Evolutionary conservation across 176 grass and related monocot species (phyloP).

Genomic region (Otatea glauca): DNA sequence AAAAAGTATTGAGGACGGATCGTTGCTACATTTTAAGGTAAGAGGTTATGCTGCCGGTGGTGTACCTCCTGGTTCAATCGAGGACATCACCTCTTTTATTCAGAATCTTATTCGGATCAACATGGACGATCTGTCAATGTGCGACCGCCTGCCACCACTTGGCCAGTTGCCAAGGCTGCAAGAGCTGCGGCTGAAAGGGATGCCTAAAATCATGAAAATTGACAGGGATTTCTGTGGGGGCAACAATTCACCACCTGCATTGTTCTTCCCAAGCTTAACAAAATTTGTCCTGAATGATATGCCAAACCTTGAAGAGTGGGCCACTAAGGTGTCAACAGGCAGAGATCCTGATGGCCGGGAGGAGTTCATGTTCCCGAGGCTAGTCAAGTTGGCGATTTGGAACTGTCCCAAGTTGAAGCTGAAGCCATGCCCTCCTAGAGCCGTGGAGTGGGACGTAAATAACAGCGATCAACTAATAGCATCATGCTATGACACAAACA

Average conservation of each 20-base stretch:
- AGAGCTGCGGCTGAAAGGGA: conserved; percentile 21
- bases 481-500: background rate
- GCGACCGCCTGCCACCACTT: conserved; percentile 3
- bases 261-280: conserved; percentile 28
- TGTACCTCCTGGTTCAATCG: background rate
- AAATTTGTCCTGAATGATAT: conserved; percentile 21
- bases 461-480: conserved; percentile 8
- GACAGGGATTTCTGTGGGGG: background rate
- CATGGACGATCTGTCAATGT: conserved; percentile 3
- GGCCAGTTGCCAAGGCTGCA: conserved; percentile 7
- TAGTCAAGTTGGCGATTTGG: background rate
- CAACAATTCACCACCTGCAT: background rate
- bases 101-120: conserved; percentile 19
- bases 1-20: background rate
- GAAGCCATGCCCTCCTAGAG: background rate
- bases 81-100: conserved; percentile 18
- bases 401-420: conserved; percentile 11
- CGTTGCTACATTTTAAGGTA: background rate
- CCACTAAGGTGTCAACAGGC: background rate
- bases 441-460: background rate
- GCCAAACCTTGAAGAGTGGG: conserved; percentile 30
- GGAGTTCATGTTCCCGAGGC: conserved; percentile 12
- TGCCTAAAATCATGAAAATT: conserved; percentile 13
- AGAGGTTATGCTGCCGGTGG: conserved; percentile 19
- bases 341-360: background rate